Percentiles rank a stretch among this genome's conserved stretches.
These are phyloP conservation scores for Monilinia laxa DNA, from an alignment of 2,329 filamentous ascomycete genomes.

Conservation along the genomic window DNA sequence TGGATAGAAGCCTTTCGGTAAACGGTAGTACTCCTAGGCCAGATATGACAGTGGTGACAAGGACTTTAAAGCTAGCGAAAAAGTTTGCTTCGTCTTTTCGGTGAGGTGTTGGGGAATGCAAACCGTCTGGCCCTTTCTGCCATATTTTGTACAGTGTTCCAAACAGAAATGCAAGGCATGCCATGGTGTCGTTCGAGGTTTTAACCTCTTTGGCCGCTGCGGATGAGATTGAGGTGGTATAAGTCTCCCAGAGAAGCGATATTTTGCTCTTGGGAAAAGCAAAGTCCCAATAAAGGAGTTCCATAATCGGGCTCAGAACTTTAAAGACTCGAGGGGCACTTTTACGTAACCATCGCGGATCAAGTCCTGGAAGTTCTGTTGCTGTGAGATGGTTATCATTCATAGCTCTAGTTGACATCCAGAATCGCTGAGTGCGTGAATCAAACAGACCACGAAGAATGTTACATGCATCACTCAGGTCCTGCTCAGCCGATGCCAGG, in stretches of 20 bases:
- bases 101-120: conserved; percentile 29
- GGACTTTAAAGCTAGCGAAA: conserved; percentile 53
- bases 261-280: conserved; percentile 57
- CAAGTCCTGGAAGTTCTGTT: conserved; percentile 79
- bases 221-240: conserved; percentile 62
- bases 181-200: conserved; percentile 77
- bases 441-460: conserved; percentile 75
- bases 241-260: conserved; percentile 57
- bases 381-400: conserved; percentile 51
- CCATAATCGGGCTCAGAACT: conserved; percentile 59
- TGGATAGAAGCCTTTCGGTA: conserved; percentile 58
- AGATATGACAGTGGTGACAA: conserved; percentile 50
- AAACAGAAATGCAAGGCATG: conserved; percentile 72
- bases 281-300: conserved; percentile 62
- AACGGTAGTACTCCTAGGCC: conserved; percentile 60
- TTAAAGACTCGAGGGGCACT: conserved; percentile 65
- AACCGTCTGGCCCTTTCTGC: conserved; percentile 50
- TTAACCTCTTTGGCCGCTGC: conserved; percentile 86
- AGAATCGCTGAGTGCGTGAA: conserved; percentile 55
- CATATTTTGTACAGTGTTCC: conserved; percentile 69
- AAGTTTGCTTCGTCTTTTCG: conserved; percentile 46
- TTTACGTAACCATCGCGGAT: conserved; percentile 82
- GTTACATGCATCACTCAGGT: conserved; percentile 58
- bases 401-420: conserved; percentile 72
- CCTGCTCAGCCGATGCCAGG: conserved; percentile 47